A percentile compares a stretch with the other conserved stretches of the same genome.
These are phyloP conservation scores for Spatholobus suberectus DNA, from an alignment of 306 rosid genomes.

Conservation along the genomic window DNA sequence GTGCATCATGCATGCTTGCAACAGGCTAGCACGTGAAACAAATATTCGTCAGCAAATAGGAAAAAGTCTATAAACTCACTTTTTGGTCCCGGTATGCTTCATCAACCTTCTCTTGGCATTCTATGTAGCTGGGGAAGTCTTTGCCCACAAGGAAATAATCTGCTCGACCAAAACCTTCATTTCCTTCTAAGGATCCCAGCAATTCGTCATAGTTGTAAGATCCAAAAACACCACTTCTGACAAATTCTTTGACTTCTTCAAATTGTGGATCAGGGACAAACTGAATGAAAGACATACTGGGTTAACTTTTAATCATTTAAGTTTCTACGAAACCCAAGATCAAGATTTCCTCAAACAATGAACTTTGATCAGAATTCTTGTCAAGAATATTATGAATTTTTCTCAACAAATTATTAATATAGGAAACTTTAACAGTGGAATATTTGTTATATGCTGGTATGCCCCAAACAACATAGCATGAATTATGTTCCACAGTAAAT, in stretches of 20 bases:
- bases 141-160: slow-evolving; percentile 98
- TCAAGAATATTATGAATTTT: slow-evolving; percentile 18
- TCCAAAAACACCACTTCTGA: slow-evolving; percentile 90
- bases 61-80: slow-evolving; percentile 52
- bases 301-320: slow-evolving; percentile 32
- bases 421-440: background rate
- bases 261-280: slow-evolving; percentile 92
- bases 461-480: slow-evolving; percentile 31
- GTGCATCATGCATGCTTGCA: slow-evolving; percentile 33
- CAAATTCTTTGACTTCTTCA: slow-evolving; percentile 85
- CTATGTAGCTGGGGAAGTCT: slow-evolving; percentile 97
- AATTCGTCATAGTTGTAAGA: slow-evolving; percentile 72
- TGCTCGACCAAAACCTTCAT: slow-evolving; percentile 91
- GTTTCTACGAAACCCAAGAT: background rate
- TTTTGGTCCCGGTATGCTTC: slow-evolving; percentile 81
- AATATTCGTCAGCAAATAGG: slow-evolving; percentile 31
- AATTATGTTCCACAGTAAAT: background rate
- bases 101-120: slow-evolving; percentile 93
- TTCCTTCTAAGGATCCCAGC: slow-evolving; percentile 90
- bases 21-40: slow-evolving; percentile 23
- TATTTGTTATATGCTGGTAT: background rate
- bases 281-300: slow-evolving; percentile 53
- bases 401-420: slow-evolving; percentile 8
- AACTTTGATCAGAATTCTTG: background rate
- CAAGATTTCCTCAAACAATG: slow-evolving; percentile 28